Evolutionary conservation across 2,329 filamentous ascomycete genomes (phyloP), one percentile per base, ranked within the genome.

Genomic region (Fusarium pseudonygamai): DNA sequence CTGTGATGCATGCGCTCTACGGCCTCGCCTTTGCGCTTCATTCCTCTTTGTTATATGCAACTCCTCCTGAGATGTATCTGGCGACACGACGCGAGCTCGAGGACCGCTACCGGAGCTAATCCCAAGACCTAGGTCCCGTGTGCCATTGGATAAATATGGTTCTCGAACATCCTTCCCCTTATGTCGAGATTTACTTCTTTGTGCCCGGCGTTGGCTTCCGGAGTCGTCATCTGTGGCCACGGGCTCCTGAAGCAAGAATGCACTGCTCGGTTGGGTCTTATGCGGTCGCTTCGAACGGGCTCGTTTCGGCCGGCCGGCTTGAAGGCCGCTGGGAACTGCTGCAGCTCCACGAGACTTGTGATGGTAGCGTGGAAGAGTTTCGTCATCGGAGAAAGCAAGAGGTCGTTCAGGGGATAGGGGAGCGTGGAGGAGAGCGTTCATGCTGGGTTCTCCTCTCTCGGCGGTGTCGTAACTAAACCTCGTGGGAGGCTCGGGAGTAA

Each of bases 191-290:
- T 69, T 69, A 67, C 77, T 72, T 68, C 76, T 78, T 37, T 78
- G 75, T 28, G 40, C 63, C 36, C 75, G 75, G 46, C 78, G 76
- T 42, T 79, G 83, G 42, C 67, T 78, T 47, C 79, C 79, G 22
- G 75, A 68, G 46, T 82, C 82, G 30, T 78, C 80, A 26, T 78
- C 77, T 32, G 77, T 77, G n/a, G 72, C 75, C 26, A 86, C 76
- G 6, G 83, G 77, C 71, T 87, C 86, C 36, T 84, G 80, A 20
- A 89, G 82, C 58, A 89, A 82, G 74, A 90, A 90, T 13, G 84
- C 85, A 52, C 87, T 85, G 70, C 82, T 84, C 11, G 86, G 82
- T 22, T 86, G 83, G 36, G 83, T 80, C 75, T 84, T 87, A 60
- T 85, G 81, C 46, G 75, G 79, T 66, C 80, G 76, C 49, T 78